phyloP scores from a whole-genome alignment of 495 filamentous ascomycete species.

The Margaritispora aquatica region DNA sequence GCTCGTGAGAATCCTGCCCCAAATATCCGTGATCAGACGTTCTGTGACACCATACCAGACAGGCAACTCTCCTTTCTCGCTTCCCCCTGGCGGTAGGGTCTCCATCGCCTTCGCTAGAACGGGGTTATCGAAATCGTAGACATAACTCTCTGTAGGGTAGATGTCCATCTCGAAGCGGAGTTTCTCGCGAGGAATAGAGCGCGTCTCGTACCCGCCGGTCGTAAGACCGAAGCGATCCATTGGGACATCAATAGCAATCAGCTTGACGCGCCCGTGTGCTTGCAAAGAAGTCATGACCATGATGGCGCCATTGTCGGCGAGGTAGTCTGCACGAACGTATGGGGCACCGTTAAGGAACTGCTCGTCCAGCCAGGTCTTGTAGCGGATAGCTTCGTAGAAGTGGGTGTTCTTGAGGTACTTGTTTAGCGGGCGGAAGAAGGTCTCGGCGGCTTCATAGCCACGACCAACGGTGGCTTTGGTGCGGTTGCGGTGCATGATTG shows the following conservation, averaged over 20 bases:
- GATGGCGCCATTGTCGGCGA: constrained; percentile 58
- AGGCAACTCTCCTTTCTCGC: constrained; percentile 46
- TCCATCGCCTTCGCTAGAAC: constrained; percentile 24
- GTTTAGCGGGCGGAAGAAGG: constrained; percentile 43
- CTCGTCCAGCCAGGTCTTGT: constrained; percentile 54
- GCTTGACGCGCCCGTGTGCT: constrained; percentile 48
- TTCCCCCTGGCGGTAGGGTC: constrained; percentile 12
- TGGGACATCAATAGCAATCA: constrained; percentile 51
- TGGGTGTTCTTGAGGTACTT: constrained; percentile 38
- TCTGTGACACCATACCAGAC: constrained; percentile 78
- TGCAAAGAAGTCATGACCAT: constrained; percentile 66
- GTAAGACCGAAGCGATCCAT: constrained; percentile 65
- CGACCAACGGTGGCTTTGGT: constrained; percentile 47
- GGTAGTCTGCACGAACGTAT: constrained; percentile 32
- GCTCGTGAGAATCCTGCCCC: constrained; percentile 56
- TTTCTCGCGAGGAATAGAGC: constrained; percentile 59
- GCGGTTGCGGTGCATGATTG: constrained; percentile 51
- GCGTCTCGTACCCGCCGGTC: constrained; percentile 63
- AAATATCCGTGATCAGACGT: constrained; percentile 51
- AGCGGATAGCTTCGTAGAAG: constrained; percentile 46
- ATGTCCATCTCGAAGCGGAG: constrained; percentile 58
- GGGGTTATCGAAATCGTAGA: constrained; percentile 48
- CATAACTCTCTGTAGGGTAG: constrained; percentile 49
- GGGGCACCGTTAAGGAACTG: constrained; percentile 36
- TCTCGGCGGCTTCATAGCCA: constrained; percentile 52